Evolutionary conservation across 1,284 basidiomycete species (phyloP), one percentile per base, ranked within the genome.

Genomic region (Cryptococcus sp.): DNA sequence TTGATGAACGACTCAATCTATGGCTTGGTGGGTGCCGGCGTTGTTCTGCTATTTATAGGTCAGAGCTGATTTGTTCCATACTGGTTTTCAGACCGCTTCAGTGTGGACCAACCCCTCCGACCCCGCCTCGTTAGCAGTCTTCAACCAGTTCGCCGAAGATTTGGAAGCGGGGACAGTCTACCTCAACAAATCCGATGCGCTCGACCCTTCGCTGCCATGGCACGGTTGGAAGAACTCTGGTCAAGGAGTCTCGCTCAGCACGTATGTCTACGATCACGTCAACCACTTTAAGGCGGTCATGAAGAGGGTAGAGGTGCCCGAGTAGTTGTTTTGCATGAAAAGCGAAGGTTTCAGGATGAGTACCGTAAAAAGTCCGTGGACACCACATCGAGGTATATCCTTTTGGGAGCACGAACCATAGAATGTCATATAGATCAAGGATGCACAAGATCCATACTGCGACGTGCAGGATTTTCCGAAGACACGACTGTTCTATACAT

Each of bases 1-100:
- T 83, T 96, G 35, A 97, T 98, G 90, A 97, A 98, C 77, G 93
- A 97, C 78, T 96, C 93, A n/a, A 85, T 84, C 1, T 97, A 94
- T 73, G 94, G 94, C 15, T 82, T 98, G 51, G 70, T 67, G 57
- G 64, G 66, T 63, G 22, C 10, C 39, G 0, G 41, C 35, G 52
- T 52, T 52, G 0, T 30, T 43, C 20, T 27, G n/a, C 16, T 38
- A 42, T 19, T 3, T 40, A 17, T 57, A 25, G 20, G 22, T n/a
- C 54, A 19, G 19, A 22, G 25, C 54, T 50, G 23, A 41, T 46
- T 16, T 20, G 30, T 51, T 35, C 47, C 42, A 22, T 46, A 23
- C 41, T 19, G 22, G 19, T 19, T 47, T 35, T 3, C 57, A 71
- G 69, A 98, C 94, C 1, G 91, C 91, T 1, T 93, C 91, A 19